These are phyloP conservation scores for Eimeria necatrix DNA, from an alignment of 169 alveolate species.

Conservation along the genomic window DNA sequence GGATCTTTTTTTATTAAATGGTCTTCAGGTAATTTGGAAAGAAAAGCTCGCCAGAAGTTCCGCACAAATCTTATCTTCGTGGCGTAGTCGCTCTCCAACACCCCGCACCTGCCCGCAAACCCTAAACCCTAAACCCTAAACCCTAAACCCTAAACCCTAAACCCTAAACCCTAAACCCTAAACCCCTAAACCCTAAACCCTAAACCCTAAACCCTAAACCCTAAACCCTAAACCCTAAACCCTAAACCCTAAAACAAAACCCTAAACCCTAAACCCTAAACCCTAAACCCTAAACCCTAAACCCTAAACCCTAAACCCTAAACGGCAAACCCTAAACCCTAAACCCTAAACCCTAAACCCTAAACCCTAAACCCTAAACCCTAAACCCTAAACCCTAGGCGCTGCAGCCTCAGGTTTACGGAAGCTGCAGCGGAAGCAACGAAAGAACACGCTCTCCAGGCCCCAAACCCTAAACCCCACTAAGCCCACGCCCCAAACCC, in stretches of 20 bases:
- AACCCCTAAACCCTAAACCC: too few species aligned
- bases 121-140: not conserved
- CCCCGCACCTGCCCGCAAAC: too few species aligned
- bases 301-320: not conserved
- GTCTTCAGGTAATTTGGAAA: slow-evolving; percentile 87
- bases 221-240: too few species aligned
- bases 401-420: too few species aligned
- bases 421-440: not conserved
- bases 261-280: too few species aligned
- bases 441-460: not conserved
- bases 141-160: not conserved
- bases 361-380: too few species aligned
- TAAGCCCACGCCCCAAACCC: too few species aligned
- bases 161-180: too few species aligned
- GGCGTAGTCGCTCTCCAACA: slow-evolving; percentile 94
- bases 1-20: slow-evolving; percentile 84
- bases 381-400: too few species aligned
- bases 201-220: not conserved
- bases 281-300: not conserved
- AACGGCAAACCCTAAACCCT: not conserved
- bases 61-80: slow-evolving; percentile 93
- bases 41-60: slow-evolving; percentile 94
- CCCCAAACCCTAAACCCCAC: too few species aligned
- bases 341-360: not conserved
- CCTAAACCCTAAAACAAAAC: too few species aligned